A percentile compares a stretch with the other conserved stretches of the same genome.
These are phyloP conservation scores for Heterobasidion parviporum DNA, from an alignment of 1,284 basidiomycete genomes.

Conservation along the genomic window DNA sequence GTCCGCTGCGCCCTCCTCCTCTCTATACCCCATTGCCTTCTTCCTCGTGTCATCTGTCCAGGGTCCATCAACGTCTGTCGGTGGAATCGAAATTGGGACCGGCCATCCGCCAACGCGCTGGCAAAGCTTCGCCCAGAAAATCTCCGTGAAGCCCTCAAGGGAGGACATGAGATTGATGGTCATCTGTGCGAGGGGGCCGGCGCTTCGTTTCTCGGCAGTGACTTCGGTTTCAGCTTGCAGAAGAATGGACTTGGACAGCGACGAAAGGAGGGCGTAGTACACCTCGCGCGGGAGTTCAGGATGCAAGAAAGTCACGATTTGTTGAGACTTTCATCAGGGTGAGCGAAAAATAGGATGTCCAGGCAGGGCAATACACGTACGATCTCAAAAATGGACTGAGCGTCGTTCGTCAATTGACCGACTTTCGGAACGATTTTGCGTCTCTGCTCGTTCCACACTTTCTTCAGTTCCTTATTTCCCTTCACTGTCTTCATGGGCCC, in stretches of 20 bases:
- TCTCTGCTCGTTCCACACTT: conserved; percentile 57
- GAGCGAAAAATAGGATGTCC: conserved; percentile 3
- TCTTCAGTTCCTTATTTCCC: conserved; percentile 43
- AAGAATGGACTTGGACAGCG: conserved; percentile 83
- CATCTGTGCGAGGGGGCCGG: conserved; percentile 77
- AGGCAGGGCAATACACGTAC: conserved; percentile 33
- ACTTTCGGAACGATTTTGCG: conserved; percentile 87
- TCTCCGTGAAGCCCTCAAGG: conserved; percentile 55
- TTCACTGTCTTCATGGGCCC: conserved; percentile 74
- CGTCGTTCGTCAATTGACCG: conserved; percentile 85
- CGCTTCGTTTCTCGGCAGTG: conserved; percentile 80
- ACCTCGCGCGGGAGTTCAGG: conserved; percentile 33
- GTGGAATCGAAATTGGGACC: conserved; percentile 47
- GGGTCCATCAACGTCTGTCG: conserved; percentile 35
- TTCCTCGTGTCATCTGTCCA: conserved; percentile 46
- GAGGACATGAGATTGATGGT: conserved; percentile 59
- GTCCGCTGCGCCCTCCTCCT: conserved; percentile 53
- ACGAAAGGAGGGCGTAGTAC: conserved; percentile 78
- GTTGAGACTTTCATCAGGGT: conserved; percentile 40
- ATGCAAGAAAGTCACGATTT: conserved; percentile 50
- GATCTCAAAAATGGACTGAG: conserved; percentile 60
- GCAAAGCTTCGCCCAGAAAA: conserved; percentile 81
- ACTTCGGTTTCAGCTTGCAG: conserved; percentile 95
- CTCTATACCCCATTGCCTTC: conserved; percentile 65
- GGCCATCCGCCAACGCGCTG: conserved; percentile 75